A percentile compares a stretch with the other conserved stretches of the same genome.
Evolutionary conservation across 176 grass and related monocot genomes (phyloP).

Genomic region (Eleusine indica): DNA sequence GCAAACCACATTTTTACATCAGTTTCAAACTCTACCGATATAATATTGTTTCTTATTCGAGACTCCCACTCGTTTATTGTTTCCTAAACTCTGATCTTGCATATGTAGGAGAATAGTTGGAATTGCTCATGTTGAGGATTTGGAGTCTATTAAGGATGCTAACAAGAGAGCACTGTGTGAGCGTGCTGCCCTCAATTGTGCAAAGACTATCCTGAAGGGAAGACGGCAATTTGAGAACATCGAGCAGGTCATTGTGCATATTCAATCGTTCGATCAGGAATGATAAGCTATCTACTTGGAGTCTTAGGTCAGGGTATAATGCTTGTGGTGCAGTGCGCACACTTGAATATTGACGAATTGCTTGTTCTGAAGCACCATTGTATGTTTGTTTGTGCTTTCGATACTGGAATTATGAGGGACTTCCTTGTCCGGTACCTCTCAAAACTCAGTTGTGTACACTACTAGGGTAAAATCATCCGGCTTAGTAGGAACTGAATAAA

Average conservation of each 20-base stretch:
- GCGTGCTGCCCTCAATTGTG: slow-evolving; percentile 62
- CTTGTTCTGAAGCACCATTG: background rate
- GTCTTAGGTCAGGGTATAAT: background rate
- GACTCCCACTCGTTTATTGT: background rate
- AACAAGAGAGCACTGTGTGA: slow-evolving; percentile 73
- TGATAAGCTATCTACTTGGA: background rate
- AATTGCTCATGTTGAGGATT: slow-evolving; percentile 87
- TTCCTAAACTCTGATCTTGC: background rate
- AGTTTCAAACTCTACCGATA: background rate
- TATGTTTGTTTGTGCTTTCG: background rate
- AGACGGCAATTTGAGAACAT: slow-evolving; percentile 56
- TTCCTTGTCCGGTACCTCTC: background rate
- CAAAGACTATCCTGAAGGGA: slow-evolving; percentile 73
- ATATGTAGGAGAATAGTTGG: slow-evolving; percentile 81
- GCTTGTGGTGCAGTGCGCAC: background rate
- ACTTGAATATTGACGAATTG: background rate
- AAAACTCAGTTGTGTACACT: slow-evolving; percentile 20
- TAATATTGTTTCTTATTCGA: background rate
- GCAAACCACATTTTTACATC: background rate
- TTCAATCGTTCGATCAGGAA: slow-evolving; percentile 23
- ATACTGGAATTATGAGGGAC: background rate
- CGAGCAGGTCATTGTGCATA: slow-evolving; percentile 54
- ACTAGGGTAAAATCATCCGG: background rate
- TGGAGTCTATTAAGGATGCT: slow-evolving; percentile 73
- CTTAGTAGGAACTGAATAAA: slow-evolving; percentile 26